phyloP scores from a whole-genome alignment of 257 asterid genomes.

The Gynochthodes officinalis region DNA sequence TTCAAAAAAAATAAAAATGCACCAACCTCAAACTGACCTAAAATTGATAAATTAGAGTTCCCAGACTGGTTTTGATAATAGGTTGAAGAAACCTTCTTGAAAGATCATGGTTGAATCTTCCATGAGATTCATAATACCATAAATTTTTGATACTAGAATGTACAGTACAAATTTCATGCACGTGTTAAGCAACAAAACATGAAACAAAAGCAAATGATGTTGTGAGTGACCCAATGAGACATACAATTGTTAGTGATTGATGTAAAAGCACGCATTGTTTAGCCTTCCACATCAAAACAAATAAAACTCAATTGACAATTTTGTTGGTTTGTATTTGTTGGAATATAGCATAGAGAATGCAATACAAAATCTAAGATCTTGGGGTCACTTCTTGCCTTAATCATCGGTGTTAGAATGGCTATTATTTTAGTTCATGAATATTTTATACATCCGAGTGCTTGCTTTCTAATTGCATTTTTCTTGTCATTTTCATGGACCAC shows the following conservation, averaged over 20 bases:
- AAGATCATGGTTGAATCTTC: no score
- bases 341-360: background rate
- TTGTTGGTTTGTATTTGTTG: constrained; percentile 10
- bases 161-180: background rate
- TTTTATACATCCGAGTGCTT: background rate
- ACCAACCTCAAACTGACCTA: no score
- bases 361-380: constrained; percentile 4
- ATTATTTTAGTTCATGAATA: background rate
- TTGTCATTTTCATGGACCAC: constrained; percentile 11
- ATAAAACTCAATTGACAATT: constrained; percentile 2
- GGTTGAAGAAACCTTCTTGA: background rate
- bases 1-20: no score
- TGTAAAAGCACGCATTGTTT: background rate
- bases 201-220: background rate
- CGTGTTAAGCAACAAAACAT: background rate
- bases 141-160: background rate
- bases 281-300: constrained; percentile 11
- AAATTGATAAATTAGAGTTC: background rate
- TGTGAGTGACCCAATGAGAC: constrained; percentile 2
- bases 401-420: no score
- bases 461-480: background rate
- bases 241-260: constrained; percentile 1
- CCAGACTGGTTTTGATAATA: background rate
- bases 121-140: background rate
- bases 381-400: background rate